These are phyloP conservation scores for Jacaranda copaia DNA, from an alignment of 257 asterid species.

Conservation along the genomic window DNA sequence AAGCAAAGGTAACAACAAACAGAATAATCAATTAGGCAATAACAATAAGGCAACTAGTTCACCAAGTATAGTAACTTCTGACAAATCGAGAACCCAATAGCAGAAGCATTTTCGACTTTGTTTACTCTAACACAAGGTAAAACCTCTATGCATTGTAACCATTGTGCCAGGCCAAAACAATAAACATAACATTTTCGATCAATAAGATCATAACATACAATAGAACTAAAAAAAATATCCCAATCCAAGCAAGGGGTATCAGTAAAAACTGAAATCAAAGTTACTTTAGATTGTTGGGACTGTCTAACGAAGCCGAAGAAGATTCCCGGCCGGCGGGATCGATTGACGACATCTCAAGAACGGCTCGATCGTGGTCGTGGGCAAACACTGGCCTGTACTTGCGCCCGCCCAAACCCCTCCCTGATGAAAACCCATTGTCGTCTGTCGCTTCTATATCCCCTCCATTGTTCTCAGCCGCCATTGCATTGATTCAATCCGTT, in stretches of 20 bases:
- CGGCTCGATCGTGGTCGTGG: conserved; percentile 71
- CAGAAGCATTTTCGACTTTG: not conserved
- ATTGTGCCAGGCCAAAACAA: not conserved
- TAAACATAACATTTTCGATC: conserved; percentile 1
- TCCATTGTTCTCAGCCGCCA: conserved; percentile 54
- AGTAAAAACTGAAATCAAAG: conserved; percentile 20
- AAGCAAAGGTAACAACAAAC: not conserved
- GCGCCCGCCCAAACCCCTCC: conserved; percentile 63
- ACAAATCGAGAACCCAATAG: not conserved
- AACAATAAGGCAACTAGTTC: not conserved
- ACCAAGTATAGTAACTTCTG: conserved; percentile 26
- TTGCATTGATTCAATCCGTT: conserved; percentile 49
- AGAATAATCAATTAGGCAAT: conserved; percentile 12
- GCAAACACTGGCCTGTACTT: conserved; percentile 78
- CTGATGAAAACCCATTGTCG: conserved; percentile 56
- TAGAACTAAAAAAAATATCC: conserved; percentile 11
- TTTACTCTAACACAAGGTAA: conserved; percentile 28
- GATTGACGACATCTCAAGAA: conserved; percentile 69
- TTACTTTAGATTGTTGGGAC: conserved; percentile 55
- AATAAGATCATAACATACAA: conserved; percentile 12
- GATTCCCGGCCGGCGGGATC: conserved; percentile 54
- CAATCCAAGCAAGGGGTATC: conserved; percentile 31
- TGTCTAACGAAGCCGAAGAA: conserved; percentile 47
- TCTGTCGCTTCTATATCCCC: conserved; percentile 59
- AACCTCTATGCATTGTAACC: conserved; percentile 12